Base-by-base conservation (phyloP, 352 stramenopile genomes). In the Discostella stelligera region DNA sequence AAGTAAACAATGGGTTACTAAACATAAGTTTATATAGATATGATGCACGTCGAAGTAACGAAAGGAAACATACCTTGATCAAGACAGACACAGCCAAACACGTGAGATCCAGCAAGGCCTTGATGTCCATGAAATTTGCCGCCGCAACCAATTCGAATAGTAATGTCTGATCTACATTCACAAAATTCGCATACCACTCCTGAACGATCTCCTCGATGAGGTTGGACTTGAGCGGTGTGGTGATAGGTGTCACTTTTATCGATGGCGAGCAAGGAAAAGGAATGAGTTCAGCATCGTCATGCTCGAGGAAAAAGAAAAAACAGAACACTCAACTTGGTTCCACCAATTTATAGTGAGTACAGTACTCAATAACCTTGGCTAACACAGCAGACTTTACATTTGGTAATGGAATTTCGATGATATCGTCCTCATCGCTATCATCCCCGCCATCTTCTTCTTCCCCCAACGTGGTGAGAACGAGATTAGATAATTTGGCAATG, bases 71-170 rank as follows among this genome's bases (percentile, higher is more conserved):
- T 25, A 83, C 94, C 86, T 98, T 98, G 80, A 95, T 96, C 49
- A 93, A 84, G 21, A 90, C 82, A 4, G 86, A 79, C 27, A 97
- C 94, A 16, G 94, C 95, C 30, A 95, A 81, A 84, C 94, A 97
- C 32, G 92, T 96, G 37, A 96, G 75, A 76, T 96, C 93, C 30
- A 96, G 74, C 30, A 96, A 77, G 0, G 89, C 74, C 70, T 95
- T 97, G 73, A 95, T 99, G 91, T 92, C 98, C 95, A 99, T 98
- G 90, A 99, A 99, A 87, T 99, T 99, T 20, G 97, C 97, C 2
- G 97, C 97, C 52, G 98, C 92, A 63, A 99, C 98, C 37, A 99
- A 89, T 86, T 99, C 96, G 84, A 99, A 99, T n/a, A 99, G 85
- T 41, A 98, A 92, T 59, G 97, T 95, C 89, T 99, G 95, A 77